Evolutionary conservation across 2,329 filamentous ascomycete species (phyloP), one percentile per base, ranked within the genome.

Genomic region (Ophiostoma piceae): DNA sequence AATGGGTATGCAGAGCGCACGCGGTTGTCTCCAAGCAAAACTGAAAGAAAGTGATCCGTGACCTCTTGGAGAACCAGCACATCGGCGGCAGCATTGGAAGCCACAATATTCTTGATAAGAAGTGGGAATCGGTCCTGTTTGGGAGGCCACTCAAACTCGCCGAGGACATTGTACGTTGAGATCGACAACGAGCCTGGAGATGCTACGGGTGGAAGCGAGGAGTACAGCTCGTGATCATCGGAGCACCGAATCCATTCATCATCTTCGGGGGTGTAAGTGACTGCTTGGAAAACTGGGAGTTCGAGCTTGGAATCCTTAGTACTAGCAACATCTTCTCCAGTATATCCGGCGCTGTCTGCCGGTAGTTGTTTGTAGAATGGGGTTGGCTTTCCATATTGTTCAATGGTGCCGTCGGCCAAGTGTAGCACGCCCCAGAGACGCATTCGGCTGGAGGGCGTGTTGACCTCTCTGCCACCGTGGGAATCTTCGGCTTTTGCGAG

Each of bases 31-130:
- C 75, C 74, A 1, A 90, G 82, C 0, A 91, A 78, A 70, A 82
- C 83, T 0, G 81, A 80, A 0, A 91, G 81, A 71, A 90, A 89
- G 57, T 85, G 81, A 72, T 90, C 87, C 0, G 87, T 88, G 1
- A 90, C 85, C 77, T 90, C 88, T 75, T 90, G 83, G 5, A 91
- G 80, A 2, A 85, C 78, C 9, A 86, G 73, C 2, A 85, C 76
- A 70, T 86, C 84, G 8, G 84, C 79, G 0, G 74, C 71, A 2
- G 83, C 82, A 8, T 77, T 75, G 4, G 75, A 69, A 0, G 80
- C 79, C 4, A 85, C 74, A 2, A 86, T 76, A 69, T 81, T 84
- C 7, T 76, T 74, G 26, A 84, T 71, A 65, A 86, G 74, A 8
- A 81, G 73, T 1, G 80, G 76, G 70, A 85, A 81, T 39, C 84